Evolutionary conservation across 78 protist genomes (phyloP), one percentile per base, ranked within the genome.

Genomic region (Tieghemostelium lacteum): DNA sequence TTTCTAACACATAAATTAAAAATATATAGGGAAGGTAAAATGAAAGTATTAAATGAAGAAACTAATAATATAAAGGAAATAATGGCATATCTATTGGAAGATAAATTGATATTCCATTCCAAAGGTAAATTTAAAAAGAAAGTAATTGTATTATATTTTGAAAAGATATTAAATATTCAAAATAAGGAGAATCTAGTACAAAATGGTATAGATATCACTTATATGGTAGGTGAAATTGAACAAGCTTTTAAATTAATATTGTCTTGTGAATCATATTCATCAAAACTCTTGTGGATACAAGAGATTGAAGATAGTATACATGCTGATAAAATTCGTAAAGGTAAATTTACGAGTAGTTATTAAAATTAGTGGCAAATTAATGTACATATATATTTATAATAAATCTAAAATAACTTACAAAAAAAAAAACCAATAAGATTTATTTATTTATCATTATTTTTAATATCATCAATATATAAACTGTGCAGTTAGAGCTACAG

Each of bases 291-390:
- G 5, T 83, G 91, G 77, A 24, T 83, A 7, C 29, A 73, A 39
- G 91, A 83, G 31, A 45, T 83, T 10, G 91, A 83, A 31, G 91
- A 83, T 40, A 62, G 58, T 7, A 57, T 83, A 33, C 58, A 69
- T 29, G 65, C 70, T 16, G 55, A 34, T 40, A 52, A 69, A 62
- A 66, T 69, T 26, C 28, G 50, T 29, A 37, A 39, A 29, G 87
- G 55, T 33, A 42, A n/a, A n/a, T n/a, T n/a, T n/a, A n/a, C n/a
- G n/a, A n/a, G n/a, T n/a, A n/a, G n/a, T n/a, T n/a, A n/a, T n/a
- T n/a, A n/a, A n/a, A n/a, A n/a, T n/a, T n/a, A n/a, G 57, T 22
- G 49, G 7, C 16, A 16, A 49, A 49, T 12, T 16, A 49, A 49
- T 49, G 24, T 49, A 16, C 12, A 16, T 49, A 16, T 49, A 16